These are phyloP conservation scores for Babesia sp. DNA, from an alignment of 169 alveolate genomes.

Conservation along the genomic window DNA sequence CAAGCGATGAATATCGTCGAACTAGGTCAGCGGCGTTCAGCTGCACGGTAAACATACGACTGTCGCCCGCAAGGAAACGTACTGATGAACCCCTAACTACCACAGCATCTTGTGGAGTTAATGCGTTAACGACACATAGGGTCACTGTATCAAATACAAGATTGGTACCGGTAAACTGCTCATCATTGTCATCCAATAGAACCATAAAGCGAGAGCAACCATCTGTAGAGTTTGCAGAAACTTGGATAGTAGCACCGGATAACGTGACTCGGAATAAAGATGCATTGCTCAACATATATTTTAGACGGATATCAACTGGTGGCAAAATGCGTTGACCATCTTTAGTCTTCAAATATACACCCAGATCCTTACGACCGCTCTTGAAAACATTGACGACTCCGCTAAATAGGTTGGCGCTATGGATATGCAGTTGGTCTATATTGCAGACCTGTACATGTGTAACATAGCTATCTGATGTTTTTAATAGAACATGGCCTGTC, in stretches of 20 bases:
- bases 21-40: conserved; percentile 1
- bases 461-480: conserved; percentile 23
- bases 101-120: conserved; percentile 27
- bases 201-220: conserved; percentile 28
- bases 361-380: conserved; percentile 41
- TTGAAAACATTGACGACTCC: conserved; percentile 6
- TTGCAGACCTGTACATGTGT: conserved; percentile 23
- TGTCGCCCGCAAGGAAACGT: conserved; percentile 27
- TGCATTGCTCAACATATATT: conserved; percentile 23
- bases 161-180: conserved; percentile 16
- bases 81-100: conserved; percentile 31
- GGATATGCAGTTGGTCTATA: conserved; percentile 19
- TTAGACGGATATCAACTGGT: conserved; percentile 23
- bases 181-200: conserved; percentile 25
- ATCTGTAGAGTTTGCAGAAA: conserved; percentile 20
- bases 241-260: background rate
- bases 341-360: conserved; percentile 8
- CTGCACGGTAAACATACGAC: background rate
- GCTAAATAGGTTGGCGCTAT: background rate
- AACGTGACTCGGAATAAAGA: conserved; percentile 16
- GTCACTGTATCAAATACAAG: conserved; percentile 18
- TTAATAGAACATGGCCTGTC: conserved; percentile 38
- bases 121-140: conserved; percentile 28
- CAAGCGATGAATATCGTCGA: background rate
- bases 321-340: conserved; percentile 17